Evolutionary conservation across 2,329 filamentous ascomycete genomes (phyloP), one percentile per base, ranked within the genome.

Genomic region (Berkeleyomyces rouxiae): DNA sequence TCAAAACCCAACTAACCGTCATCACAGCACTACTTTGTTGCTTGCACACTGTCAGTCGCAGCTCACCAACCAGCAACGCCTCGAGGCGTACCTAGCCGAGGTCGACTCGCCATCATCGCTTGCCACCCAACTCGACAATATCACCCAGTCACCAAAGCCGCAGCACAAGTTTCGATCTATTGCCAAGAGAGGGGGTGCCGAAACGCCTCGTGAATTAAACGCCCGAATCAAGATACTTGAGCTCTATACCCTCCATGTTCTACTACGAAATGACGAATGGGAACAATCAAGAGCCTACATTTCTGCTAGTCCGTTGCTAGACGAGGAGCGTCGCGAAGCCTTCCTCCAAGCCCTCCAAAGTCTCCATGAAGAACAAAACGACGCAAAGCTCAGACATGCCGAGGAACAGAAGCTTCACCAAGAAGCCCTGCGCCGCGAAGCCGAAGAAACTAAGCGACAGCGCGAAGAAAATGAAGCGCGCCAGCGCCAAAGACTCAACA

Each of bases 181-280:
- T 1, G 76, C 78, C 16, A 78, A 74, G 67, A 76, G 75, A 42
- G 82, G 81, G 65, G 89, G 88, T 64, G 85, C 90, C 47, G 85
- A 90, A 70, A 95, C 90, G 0, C 90, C 90, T 0, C 84, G 88
- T 66, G 90, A 95, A 70, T 81, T 96, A 43, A 86, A 88, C 67
- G 85, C 89, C 3, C 82, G 90, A 55, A 85, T 96, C 66, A 95
- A 95, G 75, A 88, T 99, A 49, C 82, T 99, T 59, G 93, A 99
- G 74, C 79, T 99, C 7, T 99, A 96, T 72, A 95, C 90, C 0
- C 80, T 99, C 3, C 93, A 99, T 70, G 89, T 97, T 6, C 82
- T 99, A n/a, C 84, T 92, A 4, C 82, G 90, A 61, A 97, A 96
- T 68, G 85, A 89, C 63, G 90, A 97, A 74, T 99, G 93, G 93